These are phyloP conservation scores for Mycena belliarum DNA, from an alignment of 768 basidiomycete genomes.

Conservation along the genomic window DNA sequence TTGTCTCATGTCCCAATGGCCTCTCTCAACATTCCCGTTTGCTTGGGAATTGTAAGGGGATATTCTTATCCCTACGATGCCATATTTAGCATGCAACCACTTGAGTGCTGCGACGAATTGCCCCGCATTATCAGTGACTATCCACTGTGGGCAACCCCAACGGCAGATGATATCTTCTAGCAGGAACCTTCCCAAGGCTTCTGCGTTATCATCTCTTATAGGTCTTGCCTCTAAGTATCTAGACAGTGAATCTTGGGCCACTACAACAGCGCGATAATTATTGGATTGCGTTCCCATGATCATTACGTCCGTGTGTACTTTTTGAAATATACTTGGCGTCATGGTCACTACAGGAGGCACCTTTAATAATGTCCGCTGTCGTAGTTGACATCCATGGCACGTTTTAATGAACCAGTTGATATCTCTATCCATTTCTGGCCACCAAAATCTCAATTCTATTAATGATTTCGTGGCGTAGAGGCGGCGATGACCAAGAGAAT, in stretches of 20 bases:
- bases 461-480: neutral
- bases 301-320: constrained; percentile 32
- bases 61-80: too few species aligned
- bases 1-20: too few species aligned
- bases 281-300: constrained; percentile 19
- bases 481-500: neutral
- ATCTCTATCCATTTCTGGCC: neutral
- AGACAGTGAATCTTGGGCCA: constrained; percentile 21
- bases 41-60: too few species aligned
- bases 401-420: neutral
- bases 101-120: too few species aligned
- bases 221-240: constrained; percentile 27
- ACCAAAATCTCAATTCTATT: neutral
- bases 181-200: constrained; percentile 23
- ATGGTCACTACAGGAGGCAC: constrained; percentile 11
- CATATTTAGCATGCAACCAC: too few species aligned
- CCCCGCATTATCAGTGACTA: too few species aligned
- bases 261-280: constrained; percentile 25
- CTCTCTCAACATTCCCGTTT: too few species aligned
- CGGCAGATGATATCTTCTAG: too few species aligned
- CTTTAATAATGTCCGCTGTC: neutral
- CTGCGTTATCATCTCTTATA: constrained; percentile 38
- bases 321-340: constrained; percentile 29
- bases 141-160: too few species aligned
- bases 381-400: neutral